phyloP scores from a whole-genome alignment of 768 basidiomycete species.

The Rhodosporidiobolus sp. region DNA sequence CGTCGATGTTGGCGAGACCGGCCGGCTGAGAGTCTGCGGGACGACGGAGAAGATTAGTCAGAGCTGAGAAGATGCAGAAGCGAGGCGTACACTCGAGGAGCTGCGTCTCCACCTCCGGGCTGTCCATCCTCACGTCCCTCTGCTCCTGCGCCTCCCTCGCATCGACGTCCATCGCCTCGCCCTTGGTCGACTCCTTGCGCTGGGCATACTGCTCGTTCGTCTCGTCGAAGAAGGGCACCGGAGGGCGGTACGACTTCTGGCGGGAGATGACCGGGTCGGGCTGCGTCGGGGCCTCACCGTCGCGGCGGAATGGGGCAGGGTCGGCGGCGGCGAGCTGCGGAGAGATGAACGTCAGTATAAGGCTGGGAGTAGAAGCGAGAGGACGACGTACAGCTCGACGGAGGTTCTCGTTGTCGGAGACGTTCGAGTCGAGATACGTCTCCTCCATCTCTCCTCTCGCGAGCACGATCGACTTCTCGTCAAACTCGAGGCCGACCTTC shows the following conservation, averaged over 20 bases:
- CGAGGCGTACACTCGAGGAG: slow-evolving; percentile 25
- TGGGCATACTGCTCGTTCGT: slow-evolving; percentile 13
- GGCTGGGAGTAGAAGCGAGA: not conserved
- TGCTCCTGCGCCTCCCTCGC: slow-evolving; percentile 1
- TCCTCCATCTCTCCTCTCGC: slow-evolving; percentile 12
- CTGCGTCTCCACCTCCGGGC: slow-evolving; percentile 12
- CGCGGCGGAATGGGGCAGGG: not conserved
- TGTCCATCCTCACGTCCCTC: no score
- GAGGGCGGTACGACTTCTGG: slow-evolving; percentile 22
- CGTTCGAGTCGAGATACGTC: slow-evolving; percentile 17
- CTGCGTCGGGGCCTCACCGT: slow-evolving; percentile 7
- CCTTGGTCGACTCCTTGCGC: not conserved
- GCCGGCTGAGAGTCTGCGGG: slow-evolving; percentile 21
- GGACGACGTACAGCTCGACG: slow-evolving; percentile 19
- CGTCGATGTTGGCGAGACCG: not conserved
- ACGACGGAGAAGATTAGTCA: not conserved
- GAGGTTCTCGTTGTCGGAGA: slow-evolving; percentile 32
- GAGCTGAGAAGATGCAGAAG: not conserved
- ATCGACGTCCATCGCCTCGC: no score
- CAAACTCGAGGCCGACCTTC: slow-evolving; percentile 13
- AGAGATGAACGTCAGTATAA: not conserved
- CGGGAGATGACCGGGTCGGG: slow-evolving; percentile 30
- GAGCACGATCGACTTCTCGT: not conserved
- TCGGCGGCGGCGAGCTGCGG: slow-evolving; percentile 12
- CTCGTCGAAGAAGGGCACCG: slow-evolving; percentile 23